Conservation (phyloP, 2,329 filamentous ascomycete species). For the Penicillium griseofulvum region DNA sequence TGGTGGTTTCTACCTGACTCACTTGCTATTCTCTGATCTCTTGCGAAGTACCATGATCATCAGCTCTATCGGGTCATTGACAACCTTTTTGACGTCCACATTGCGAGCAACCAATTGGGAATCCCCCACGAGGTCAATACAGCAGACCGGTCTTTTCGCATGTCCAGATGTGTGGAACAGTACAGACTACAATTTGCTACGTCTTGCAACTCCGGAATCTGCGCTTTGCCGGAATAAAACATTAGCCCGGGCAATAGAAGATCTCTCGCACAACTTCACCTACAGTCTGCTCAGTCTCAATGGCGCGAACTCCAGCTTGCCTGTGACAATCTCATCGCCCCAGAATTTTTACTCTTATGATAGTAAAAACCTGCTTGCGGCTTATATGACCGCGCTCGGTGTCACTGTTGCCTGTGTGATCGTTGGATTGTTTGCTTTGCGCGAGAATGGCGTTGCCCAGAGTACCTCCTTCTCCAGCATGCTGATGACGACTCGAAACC, state of each 20-base stretch:
- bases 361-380: background rate
- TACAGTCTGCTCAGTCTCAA: constrained; percentile 13
- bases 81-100: background rate
- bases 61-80: background rate
- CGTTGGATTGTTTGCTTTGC: constrained; percentile 4
- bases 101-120: too few relatives aligned
- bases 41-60: background rate
- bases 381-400: background rate
- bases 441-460: constrained; percentile 5
- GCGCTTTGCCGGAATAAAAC: constrained; percentile 7
- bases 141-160: constrained; percentile 1
- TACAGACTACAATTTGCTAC: background rate
- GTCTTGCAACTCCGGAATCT: too few relatives aligned
- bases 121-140: background rate
- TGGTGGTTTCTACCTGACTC: background rate
- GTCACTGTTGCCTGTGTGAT: background rate
- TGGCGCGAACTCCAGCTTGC: constrained; percentile 1
- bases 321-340: background rate
- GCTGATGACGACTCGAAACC: constrained; percentile 12
- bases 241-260: constrained; percentile 8
- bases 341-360: constrained; percentile 2
- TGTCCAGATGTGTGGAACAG: constrained; percentile 9
- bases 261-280: constrained; percentile 14
- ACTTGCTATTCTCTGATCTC: constrained; percentile 1
- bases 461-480: constrained; percentile 10